Conservation (phyloP, 2,329 filamentous ascomycete species). For the Phyllosticta capitalensis region DNA sequence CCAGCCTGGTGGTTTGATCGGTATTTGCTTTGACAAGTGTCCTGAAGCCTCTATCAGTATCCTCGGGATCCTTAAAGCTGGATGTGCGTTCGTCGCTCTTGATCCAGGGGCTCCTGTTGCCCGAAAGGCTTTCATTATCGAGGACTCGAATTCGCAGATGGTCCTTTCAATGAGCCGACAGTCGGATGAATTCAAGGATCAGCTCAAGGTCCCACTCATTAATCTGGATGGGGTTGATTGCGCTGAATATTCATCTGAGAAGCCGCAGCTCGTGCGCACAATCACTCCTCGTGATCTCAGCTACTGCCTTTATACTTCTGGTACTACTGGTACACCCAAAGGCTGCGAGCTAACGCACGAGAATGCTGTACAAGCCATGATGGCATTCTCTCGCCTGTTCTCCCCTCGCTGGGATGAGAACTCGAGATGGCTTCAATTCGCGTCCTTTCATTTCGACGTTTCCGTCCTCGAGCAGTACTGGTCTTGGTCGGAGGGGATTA, state of each 20-base stretch:
- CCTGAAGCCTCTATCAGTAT: constrained; percentile 77
- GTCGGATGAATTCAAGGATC: constrained; percentile 27
- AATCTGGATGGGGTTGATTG: constrained; percentile 35
- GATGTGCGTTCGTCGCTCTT: constrained; percentile 71
- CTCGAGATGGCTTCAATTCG: constrained; percentile 86
- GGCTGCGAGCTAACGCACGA: constrained; percentile 83
- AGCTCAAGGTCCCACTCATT: constrained; percentile 32
- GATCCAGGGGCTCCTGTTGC: constrained; percentile 64
- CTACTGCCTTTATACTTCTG: constrained; percentile 81
- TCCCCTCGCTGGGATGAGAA: constrained; percentile 58
- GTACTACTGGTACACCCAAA: constrained; percentile 78
- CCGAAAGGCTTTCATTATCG: constrained; percentile 67
- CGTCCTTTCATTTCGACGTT: constrained; percentile 90
- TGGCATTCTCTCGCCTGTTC: constrained; percentile 76
- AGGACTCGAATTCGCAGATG: constrained; percentile 58
- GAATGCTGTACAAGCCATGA: constrained; percentile 81
- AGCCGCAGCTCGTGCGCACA: constrained; percentile 17
- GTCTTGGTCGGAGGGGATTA: constrained; percentile 87
- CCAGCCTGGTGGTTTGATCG: constrained; percentile 53
- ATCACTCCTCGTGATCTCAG: constrained; percentile 49
- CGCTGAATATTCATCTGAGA: constrained; percentile 26
- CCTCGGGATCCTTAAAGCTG: constrained; percentile 71
- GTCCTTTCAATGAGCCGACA: constrained; percentile 50
- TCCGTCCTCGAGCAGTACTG: constrained; percentile 90
- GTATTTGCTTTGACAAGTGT: constrained; percentile 75